These are phyloP conservation scores for Hyaloscypha hepaticicola DNA, from an alignment of 495 filamentous ascomycete genomes.

Conservation along the genomic window DNA sequence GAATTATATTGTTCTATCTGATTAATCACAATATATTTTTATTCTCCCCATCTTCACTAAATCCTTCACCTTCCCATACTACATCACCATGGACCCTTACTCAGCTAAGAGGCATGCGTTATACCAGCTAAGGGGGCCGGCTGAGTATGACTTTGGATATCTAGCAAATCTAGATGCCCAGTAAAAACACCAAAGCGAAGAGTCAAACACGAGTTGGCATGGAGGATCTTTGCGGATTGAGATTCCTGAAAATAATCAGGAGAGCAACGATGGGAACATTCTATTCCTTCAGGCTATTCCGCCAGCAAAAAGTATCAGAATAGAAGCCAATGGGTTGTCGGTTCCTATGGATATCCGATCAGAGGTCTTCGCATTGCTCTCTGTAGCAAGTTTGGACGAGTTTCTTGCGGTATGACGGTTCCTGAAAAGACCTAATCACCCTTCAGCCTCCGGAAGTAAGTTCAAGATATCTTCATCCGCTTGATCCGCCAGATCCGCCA, in stretches of 20 bases:
- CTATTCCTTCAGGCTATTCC: neutral
- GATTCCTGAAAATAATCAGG: neutral
- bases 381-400: neutral
- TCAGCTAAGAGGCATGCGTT: neutral
- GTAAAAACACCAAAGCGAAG: neutral
- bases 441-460: neutral
- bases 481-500: neutral
- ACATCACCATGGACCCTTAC: neutral
- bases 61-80: neutral
- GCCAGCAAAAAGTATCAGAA: neutral
- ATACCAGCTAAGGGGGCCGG: neutral
- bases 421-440: neutral
- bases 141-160: neutral
- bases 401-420: neutral
- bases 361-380: neutral
- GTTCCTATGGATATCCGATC: neutral
- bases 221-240: neutral
- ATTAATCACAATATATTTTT: neutral
- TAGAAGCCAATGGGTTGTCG: neutral
- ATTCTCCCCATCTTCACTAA: neutral
- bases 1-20: neutral
- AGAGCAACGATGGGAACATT: neutral
- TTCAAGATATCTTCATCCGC: neutral
- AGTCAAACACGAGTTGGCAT: neutral
- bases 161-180: neutral